Evolutionary conservation across 2,329 filamentous ascomycete species (phyloP).

Genomic region (Zarea fungicola): DNA sequence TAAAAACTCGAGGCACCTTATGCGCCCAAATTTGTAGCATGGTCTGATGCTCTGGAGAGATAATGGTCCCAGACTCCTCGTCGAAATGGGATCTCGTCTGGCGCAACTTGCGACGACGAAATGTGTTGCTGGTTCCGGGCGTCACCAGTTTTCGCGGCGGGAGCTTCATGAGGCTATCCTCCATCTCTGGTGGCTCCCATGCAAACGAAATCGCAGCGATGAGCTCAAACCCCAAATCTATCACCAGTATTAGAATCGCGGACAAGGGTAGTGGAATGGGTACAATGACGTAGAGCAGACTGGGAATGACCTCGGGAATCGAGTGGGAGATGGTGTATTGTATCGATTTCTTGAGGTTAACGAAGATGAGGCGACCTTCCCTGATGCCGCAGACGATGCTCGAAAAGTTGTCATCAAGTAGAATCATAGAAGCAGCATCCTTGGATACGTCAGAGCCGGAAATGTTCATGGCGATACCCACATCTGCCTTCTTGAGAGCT

Average conservation of each 20-base stretch:
- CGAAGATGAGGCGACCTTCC: constrained; percentile 66
- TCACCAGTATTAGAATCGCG: background rate
- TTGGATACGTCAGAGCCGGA: constrained; percentile 61
- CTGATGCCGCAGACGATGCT: constrained; percentile 67
- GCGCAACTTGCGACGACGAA: background rate
- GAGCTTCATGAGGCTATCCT: background rate
- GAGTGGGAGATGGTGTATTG: constrained; percentile 16
- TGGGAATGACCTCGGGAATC: background rate
- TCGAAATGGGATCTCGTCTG: background rate
- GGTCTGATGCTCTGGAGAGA: background rate
- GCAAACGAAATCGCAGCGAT: background rate
- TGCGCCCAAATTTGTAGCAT: background rate
- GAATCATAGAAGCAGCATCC: constrained; percentile 59
- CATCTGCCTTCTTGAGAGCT: constrained; percentile 63
- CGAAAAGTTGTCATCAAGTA: constrained; percentile 71
- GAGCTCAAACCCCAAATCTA: background rate
- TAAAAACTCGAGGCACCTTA: background rate
- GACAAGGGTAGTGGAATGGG: background rate
- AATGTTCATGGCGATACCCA: constrained; percentile 65
- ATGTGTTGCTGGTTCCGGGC: background rate
- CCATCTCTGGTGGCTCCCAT: background rate
- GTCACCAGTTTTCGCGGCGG: background rate
- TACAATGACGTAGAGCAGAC: background rate
- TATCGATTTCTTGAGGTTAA: constrained; percentile 73
- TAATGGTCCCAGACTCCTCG: background rate